phyloP scores from a whole-genome alignment of 345 rosid genomes.

The Toxicodendron radicans region DNA sequence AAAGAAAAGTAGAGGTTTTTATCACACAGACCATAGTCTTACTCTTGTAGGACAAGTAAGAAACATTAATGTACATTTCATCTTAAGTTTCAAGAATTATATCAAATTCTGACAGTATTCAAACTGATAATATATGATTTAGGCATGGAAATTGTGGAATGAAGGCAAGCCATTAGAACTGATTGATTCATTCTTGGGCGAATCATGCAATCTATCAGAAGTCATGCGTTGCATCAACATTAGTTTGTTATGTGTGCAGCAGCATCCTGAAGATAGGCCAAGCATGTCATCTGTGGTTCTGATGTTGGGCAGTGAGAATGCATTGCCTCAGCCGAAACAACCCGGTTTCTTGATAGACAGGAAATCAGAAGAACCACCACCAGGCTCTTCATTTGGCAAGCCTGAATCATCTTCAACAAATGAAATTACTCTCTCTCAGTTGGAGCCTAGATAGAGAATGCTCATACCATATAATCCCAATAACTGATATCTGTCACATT shows the following conservation, averaged over 20 bases:
- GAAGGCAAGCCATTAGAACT: constrained; percentile 41
- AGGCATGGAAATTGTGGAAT: constrained; percentile 45
- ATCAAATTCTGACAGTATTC: no score
- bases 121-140: neutral
- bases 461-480: no score
- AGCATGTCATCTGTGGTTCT: constrained; percentile 41
- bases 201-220: constrained; percentile 14
- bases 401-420: constrained; percentile 19
- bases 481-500: no score
- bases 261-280: constrained; percentile 42
- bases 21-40: no score
- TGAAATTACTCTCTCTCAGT: constrained; percentile 31
- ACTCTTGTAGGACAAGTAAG: no score
- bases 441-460: constrained; percentile 8
- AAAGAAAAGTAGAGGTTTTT: no score
- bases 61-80: neutral
- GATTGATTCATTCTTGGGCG: constrained; percentile 24
- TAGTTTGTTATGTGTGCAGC: constrained; percentile 44
- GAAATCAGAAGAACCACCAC: constrained; percentile 4
- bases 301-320: constrained; percentile 40
- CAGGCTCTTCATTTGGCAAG: constrained; percentile 29
- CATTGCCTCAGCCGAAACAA: constrained; percentile 35
- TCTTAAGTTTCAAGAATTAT: neutral
- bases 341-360: constrained; percentile 42
- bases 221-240: constrained; percentile 38